These are phyloP conservation scores for Lunularia cruciata DNA, from an alignment of 225 moss, liverwort and hornwort species.

Conservation along the genomic window DNA sequence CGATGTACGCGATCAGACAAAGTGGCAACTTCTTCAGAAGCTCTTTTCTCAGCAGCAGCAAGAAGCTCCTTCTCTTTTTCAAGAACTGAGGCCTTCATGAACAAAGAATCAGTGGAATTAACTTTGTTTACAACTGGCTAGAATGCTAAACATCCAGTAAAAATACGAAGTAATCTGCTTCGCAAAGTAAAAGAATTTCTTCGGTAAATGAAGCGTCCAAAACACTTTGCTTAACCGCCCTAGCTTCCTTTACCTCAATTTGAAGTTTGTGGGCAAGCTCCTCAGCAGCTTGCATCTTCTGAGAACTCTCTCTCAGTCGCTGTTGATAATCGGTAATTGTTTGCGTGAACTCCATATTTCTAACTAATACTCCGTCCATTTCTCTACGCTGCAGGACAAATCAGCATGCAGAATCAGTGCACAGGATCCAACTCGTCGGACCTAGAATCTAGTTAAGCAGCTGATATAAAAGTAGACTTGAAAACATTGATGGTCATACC, in stretches of 20 bases:
- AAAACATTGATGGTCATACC: conserved; percentile 29
- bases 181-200: too few species aligned
- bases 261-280: conserved; percentile 65
- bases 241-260: conserved; percentile 52
- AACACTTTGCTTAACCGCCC: too few species aligned
- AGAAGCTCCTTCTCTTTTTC: conserved; percentile 89
- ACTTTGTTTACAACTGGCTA: too few species aligned
- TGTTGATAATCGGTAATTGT: conserved; percentile 93
- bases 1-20: conserved; percentile 87
- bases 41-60: conserved; percentile 82
- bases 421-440: too few species aligned
- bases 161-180: too few species aligned
- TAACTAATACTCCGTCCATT: conserved; percentile 77
- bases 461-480: too few species aligned
- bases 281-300: conserved; percentile 81
- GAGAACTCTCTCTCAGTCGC: conserved; percentile 57
- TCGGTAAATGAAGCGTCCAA: too few species aligned
- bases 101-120: not conserved
- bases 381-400: conserved; percentile 60
- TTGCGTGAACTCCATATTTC: conserved; percentile 94
- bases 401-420: too few species aligned
- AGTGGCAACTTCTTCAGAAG: conserved; percentile 79
- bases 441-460: too few species aligned
- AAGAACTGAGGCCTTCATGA: conserved; percentile 58
- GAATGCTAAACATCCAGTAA: too few species aligned